These are phyloP conservation scores for Eucalyptus tenuipes DNA, from an alignment of 345 rosid genomes.

Conservation along the genomic window DNA sequence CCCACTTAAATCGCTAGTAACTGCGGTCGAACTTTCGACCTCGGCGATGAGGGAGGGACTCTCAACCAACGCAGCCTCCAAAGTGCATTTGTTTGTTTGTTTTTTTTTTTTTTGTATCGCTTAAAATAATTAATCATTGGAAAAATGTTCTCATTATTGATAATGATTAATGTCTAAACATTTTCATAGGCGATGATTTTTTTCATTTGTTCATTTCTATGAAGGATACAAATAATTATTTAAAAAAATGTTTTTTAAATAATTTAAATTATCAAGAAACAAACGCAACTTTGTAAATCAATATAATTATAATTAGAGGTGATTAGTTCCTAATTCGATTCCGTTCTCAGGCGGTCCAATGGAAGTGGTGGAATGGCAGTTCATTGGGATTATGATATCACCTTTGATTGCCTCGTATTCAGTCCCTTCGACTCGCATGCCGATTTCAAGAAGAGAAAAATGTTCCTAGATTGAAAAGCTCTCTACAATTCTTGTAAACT, in stretches of 20 bases:
- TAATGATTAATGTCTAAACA: fast-evolving
- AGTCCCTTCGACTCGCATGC: fast-evolving
- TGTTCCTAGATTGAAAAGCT: not conserved
- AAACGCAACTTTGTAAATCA: too few species aligned
- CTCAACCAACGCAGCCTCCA: too few species aligned
- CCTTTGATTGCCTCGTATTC: not conserved
- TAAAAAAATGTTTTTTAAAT: too few species aligned
- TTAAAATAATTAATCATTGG: too few species aligned
- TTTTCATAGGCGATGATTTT: too few species aligned
- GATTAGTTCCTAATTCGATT: too few species aligned
- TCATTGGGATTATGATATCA: not conserved
- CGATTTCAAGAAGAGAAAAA: not conserved
- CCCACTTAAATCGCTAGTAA: too few species aligned
- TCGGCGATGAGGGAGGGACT: too few species aligned
- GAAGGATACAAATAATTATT: not conserved
- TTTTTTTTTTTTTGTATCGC: too few species aligned
- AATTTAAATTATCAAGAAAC: not conserved
- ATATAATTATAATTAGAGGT: too few species aligned
- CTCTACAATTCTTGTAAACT: not conserved
- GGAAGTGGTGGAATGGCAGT: not conserved
- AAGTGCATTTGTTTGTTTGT: not conserved
- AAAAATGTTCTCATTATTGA: too few species aligned
- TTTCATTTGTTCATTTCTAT: not conserved
- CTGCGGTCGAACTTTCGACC: too few species aligned
- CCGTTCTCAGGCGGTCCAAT: not conserved